These are phyloP conservation scores for Clathrospora elynae DNA, from an alignment of 2,329 filamentous ascomycete species.

Conservation along the genomic window DNA sequence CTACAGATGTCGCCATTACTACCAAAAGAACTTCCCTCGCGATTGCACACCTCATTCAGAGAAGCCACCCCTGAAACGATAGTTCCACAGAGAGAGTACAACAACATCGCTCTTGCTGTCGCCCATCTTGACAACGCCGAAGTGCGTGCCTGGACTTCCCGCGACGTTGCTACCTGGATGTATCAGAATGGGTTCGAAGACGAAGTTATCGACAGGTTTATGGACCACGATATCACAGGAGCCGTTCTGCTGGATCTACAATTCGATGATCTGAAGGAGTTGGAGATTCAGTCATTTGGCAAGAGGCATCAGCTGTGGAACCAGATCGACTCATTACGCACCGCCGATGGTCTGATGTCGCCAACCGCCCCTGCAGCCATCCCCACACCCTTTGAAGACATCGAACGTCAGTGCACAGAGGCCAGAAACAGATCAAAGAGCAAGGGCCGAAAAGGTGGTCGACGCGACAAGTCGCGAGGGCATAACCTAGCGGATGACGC, in stretches of 20 bases:
- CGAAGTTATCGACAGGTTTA: constrained; percentile 78
- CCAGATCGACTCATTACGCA: constrained; percentile 72
- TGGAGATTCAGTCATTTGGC: constrained; percentile 80
- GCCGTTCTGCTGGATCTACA: constrained; percentile 87
- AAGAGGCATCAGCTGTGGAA: constrained; percentile 80
- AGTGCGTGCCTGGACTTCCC: constrained; percentile 71
- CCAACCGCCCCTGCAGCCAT: constrained; percentile 52
- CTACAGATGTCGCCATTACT: constrained; percentile 76
- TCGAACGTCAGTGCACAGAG: constrained; percentile 52
- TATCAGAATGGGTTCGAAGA: constrained; percentile 79
- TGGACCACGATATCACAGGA: constrained; percentile 90
- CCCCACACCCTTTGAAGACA: constrained; percentile 57
- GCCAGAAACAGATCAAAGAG: constrained; percentile 44
- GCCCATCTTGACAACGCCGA: constrained; percentile 64
- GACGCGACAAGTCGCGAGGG: constrained; percentile 42
- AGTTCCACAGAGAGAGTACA: constrained; percentile 51
- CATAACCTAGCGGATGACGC: constrained; percentile 60
- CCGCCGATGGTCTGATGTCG: constrained; percentile 48
- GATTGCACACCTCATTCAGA: constrained; percentile 51
- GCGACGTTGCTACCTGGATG: constrained; percentile 87
- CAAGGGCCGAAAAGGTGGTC: constrained; percentile 40
- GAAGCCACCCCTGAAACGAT: constrained; percentile 45
- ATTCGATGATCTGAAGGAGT: constrained; percentile 82
- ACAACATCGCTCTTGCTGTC: constrained; percentile 58
- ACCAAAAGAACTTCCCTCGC: constrained; percentile 61